A percentile compares a stretch with the other conserved stretches of the same genome.
Conservation (phyloP, 345 rosid species). For the Triadica sebifera region DNA sequence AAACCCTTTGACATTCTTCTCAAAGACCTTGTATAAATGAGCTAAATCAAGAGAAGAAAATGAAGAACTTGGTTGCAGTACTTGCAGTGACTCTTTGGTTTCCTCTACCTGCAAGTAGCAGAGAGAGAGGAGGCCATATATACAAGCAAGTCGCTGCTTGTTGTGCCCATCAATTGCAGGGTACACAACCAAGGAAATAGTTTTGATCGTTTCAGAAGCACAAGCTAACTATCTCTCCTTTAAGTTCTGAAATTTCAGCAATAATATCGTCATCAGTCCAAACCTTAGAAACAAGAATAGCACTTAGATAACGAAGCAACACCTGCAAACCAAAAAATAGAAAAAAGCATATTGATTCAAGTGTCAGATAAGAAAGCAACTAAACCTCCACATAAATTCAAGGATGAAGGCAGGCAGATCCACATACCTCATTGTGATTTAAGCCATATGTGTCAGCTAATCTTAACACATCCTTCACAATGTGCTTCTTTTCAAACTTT, state of each 20-base stretch:
- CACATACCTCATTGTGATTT: conserved; percentile 60
- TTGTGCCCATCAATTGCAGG: conserved; percentile 82
- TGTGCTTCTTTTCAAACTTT: conserved; percentile 70
- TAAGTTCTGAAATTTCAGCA: conserved; percentile 64
- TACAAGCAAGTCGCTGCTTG: conserved; percentile 69
- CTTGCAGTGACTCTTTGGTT: conserved; percentile 41
- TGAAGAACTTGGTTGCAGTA: conserved; percentile 27
- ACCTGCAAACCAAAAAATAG: conserved; percentile 53
- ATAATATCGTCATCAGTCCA: conserved; percentile 81
- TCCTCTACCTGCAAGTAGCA: conserved; percentile 64
- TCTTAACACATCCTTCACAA: conserved; percentile 58
- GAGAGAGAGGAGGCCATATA: conserved; percentile 70
- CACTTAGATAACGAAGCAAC: conserved; percentile 52
- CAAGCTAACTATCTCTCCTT: conserved; percentile 55
- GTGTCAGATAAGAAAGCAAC: neutral
- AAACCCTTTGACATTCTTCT: conserved; percentile 76
- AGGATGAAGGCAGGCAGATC: conserved; percentile 5
- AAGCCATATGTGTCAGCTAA: conserved; percentile 64
- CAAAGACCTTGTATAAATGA: conserved; percentile 49
- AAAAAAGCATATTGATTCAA: neutral
- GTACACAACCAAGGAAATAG: conserved; percentile 53
- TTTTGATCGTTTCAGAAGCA: conserved; percentile 64
- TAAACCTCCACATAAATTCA: conserved; percentile 9
- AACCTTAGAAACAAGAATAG: conserved; percentile 66
- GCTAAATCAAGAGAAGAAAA: conserved; percentile 39